Percentiles rank a stretch among this genome's conserved stretches.
phyloP scores from a whole-genome alignment of 805 yeast genomes.

The Saccharomycopsis babjevae region DNA sequence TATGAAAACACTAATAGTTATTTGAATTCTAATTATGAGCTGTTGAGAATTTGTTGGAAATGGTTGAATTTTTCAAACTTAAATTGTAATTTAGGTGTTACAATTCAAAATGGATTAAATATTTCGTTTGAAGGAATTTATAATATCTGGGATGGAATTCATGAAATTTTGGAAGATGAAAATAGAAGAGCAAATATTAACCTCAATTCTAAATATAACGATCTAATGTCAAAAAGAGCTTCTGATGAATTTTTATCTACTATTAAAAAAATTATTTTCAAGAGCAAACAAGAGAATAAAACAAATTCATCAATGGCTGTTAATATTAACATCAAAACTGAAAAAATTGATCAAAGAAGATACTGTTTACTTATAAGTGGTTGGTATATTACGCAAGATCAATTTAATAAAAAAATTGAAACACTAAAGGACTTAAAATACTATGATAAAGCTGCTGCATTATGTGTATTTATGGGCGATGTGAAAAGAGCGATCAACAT shows the following conservation, averaged over 20 bases:
- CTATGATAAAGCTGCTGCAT: conserved; percentile 88
- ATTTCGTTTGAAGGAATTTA: conserved; percentile 80
- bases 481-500: conserved; percentile 71
- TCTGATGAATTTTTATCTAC: conserved; percentile 17
- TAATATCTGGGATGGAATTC: conserved; percentile 80
- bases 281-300: not conserved
- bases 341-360: conserved; percentile 55
- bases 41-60: conserved; percentile 75
- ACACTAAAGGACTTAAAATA: conserved; percentile 47
- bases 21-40: conserved; percentile 42
- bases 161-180: conserved; percentile 30
- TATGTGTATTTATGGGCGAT: conserved; percentile 94
- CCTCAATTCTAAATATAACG: conserved; percentile 26
- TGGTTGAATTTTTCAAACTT: conserved; percentile 74
- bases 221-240: conserved; percentile 19
- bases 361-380: conserved; percentile 80
- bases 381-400: conserved; percentile 73
- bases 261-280: conserved; percentile 6
- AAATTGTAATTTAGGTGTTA: conserved; percentile 39
- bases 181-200: conserved; percentile 21
- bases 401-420: conserved; percentile 58
- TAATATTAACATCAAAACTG: conserved; percentile 26
- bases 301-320: conserved; percentile 1
- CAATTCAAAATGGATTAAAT: conserved; percentile 63
- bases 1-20: conserved; percentile 43